phyloP scores from a whole-genome alignment of 768 basidiomycete genomes.

The Brasilioporus rufonigricans region DNA sequence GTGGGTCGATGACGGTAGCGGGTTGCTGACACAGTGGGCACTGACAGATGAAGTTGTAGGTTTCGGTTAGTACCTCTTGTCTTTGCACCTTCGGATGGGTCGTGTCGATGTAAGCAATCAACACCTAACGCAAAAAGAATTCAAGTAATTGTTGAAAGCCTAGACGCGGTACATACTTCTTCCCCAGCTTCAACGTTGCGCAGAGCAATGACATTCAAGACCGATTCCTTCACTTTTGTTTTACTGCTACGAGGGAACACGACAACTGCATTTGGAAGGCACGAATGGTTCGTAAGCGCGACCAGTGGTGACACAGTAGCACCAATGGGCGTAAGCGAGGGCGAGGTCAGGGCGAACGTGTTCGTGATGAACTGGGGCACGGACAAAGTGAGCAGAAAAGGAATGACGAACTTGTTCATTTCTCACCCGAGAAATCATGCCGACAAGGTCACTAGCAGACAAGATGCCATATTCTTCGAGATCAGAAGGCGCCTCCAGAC shows the following conservation, averaged over 20 bases:
- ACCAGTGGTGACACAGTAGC: conserved; percentile 76
- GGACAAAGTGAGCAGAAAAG: conserved; percentile 1
- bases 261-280: conserved; percentile 85
- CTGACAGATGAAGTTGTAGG: conserved; percentile 75
- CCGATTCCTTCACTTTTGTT: conserved; percentile 45
- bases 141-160: not conserved
- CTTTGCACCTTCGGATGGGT: conserved; percentile 61
- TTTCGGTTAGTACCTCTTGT: conserved; percentile 56
- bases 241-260: conserved; percentile 71
- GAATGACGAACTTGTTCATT: not conserved
- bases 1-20: conserved; percentile 47
- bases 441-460: conserved; percentile 62
- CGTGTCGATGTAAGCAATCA: conserved; percentile 84
- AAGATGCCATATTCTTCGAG: conserved; percentile 55
- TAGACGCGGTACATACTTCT: conserved; percentile 49
- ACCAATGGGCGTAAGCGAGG: conserved; percentile 78
- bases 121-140: conserved; percentile 45
- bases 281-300: conserved; percentile 87
- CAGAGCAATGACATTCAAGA: conserved; percentile 73
- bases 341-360: conserved; percentile 81
- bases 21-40: conserved; percentile 56
- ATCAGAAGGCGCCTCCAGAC: conserved; percentile 55
- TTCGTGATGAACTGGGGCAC: conserved; percentile 79
- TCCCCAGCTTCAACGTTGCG: conserved; percentile 60
- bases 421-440: conserved; percentile 68